Percentiles rank a stretch among this genome's conserved stretches.
These are phyloP conservation scores for Auriscalpium vulgare DNA, from an alignment of 768 basidiomycete genomes.

Conservation along the genomic window DNA sequence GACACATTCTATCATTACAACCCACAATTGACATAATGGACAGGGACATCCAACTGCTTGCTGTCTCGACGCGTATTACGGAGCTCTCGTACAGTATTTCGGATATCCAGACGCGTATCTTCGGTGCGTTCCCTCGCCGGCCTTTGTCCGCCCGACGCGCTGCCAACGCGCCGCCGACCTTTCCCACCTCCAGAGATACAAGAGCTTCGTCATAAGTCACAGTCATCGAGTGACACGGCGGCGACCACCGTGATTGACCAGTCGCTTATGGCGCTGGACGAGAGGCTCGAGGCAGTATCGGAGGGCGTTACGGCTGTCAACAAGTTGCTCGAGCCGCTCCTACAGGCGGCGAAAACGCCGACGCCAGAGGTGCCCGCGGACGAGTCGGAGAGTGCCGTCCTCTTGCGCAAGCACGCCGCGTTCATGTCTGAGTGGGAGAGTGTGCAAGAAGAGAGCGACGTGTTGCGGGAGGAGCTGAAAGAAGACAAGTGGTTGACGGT, in stretches of 20 bases:
- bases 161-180: neutral
- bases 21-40: neutral
- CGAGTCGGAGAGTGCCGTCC: conserved; percentile 35
- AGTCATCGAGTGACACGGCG: conserved; percentile 48
- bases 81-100: conserved; percentile 82
- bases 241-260: conserved; percentile 73
- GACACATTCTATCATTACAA: neutral
- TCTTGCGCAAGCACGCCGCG: conserved; percentile 69
- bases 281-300: conserved; percentile 65
- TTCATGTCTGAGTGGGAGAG: conserved; percentile 74
- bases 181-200: conserved; percentile 62
- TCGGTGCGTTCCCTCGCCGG: conserved; percentile 42
- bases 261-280: conserved; percentile 71
- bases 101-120: conserved; percentile 87
- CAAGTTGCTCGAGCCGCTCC: conserved; percentile 55
- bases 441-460: conserved; percentile 71
- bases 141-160: neutral
- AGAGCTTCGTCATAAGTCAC: conserved; percentile 84
- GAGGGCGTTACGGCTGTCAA: conserved; percentile 64
- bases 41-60: conserved; percentile 70
- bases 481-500: conserved; percentile 97
- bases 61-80: conserved; percentile 79
- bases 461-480: conserved; percentile 84
- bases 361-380: conserved; percentile 31
- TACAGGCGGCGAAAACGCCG: conserved; percentile 40